phyloP scores from a whole-genome alignment of 2,329 filamentous ascomycete genomes.

The Gaeumannomyces tritici region DNA sequence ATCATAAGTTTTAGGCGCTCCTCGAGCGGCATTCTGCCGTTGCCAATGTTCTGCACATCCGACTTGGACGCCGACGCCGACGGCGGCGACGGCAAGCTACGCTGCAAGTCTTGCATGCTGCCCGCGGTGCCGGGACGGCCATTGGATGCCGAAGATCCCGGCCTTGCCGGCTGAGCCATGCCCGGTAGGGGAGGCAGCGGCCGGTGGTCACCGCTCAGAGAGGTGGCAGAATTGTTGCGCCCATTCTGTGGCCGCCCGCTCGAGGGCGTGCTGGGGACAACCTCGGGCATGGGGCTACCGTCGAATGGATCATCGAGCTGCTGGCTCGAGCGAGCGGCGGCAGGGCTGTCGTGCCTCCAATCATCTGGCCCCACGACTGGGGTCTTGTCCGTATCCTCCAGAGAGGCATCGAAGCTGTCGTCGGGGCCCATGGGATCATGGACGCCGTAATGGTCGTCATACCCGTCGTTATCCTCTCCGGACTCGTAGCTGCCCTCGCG shows the following conservation, averaged over 20 bases:
- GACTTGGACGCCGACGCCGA: slow-evolving; percentile 61
- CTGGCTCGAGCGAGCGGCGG: slow-evolving; percentile 11
- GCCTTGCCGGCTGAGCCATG: slow-evolving; percentile 29
- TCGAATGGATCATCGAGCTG: slow-evolving; percentile 58
- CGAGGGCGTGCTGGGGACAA: slow-evolving; percentile 29
- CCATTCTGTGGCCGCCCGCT: slow-evolving; percentile 44
- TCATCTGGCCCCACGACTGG: slow-evolving; percentile 96
- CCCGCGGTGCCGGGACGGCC: slow-evolving; percentile 65
- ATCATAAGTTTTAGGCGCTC: slow-evolving; percentile 84
- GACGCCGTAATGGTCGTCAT: slow-evolving; percentile 34
- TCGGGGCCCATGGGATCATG: slow-evolving; percentile 56
- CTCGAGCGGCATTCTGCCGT: slow-evolving; percentile 71
- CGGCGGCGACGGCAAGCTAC: slow-evolving; percentile 65
- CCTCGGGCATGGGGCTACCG: slow-evolving; percentile 57
- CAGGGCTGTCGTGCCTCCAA: slow-evolving; percentile 68
- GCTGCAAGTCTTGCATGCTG: slow-evolving; percentile 54
- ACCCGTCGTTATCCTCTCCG: slow-evolving; percentile 59
- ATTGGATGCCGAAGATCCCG: slow-evolving; percentile 46
- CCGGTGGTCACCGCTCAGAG: slow-evolving; percentile 64
- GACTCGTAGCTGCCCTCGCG: slow-evolving; percentile 91
- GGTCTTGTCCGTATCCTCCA: slow-evolving; percentile 94
- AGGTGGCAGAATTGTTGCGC: slow-evolving; percentile 64
- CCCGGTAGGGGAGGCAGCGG: slow-evolving; percentile 81
- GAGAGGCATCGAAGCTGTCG: slow-evolving; percentile 90
- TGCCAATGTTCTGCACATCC: slow-evolving; percentile 68